These are phyloP conservation scores for Boletellus ananas DNA, from an alignment of 768 basidiomycete species.

Conservation along the genomic window DNA sequence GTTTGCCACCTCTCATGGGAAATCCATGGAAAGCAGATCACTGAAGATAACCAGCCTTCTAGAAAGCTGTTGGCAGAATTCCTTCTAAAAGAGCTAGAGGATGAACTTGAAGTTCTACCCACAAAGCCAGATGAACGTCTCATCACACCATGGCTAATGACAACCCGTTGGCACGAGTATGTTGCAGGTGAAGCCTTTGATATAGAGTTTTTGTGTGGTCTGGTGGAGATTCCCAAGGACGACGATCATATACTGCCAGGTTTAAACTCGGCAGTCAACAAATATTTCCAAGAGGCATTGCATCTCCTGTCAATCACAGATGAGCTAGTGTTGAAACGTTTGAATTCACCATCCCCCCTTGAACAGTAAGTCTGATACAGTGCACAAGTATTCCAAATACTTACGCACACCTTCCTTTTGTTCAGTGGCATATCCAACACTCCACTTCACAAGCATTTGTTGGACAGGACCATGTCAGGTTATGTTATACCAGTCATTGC, in stretches of 20 bases:
- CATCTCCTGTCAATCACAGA: neutral
- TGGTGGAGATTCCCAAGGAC: neutral
- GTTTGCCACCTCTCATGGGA: neutral
- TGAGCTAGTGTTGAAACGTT: conserved; percentile 5
- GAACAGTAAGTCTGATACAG: conserved; percentile 1
- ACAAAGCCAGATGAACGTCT: neutral
- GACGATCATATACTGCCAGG: neutral
- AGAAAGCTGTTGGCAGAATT: neutral
- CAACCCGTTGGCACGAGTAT: conserved; percentile 7
- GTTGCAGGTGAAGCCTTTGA: neutral
- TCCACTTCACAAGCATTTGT: conserved; percentile 20
- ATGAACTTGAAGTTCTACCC: neutral
- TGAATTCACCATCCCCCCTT: conserved; percentile 9
- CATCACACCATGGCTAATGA: conserved; percentile 5
- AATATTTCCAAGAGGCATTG: conserved; percentile 1
- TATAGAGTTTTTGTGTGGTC: neutral
- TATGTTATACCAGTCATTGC: conserved; percentile 7
- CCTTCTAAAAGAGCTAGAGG: neutral
- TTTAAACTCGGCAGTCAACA: neutral
- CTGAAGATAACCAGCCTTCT: no score
- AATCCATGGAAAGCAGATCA: neutral
- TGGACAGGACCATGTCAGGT: conserved; percentile 1
- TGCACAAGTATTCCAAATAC: neutral
- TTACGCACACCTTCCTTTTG: neutral
- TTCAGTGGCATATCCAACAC: conserved; percentile 22